phyloP scores from a whole-genome alignment of 192 early-diverging fungal genomes.

The Entomortierella chlamydospora region DNA sequence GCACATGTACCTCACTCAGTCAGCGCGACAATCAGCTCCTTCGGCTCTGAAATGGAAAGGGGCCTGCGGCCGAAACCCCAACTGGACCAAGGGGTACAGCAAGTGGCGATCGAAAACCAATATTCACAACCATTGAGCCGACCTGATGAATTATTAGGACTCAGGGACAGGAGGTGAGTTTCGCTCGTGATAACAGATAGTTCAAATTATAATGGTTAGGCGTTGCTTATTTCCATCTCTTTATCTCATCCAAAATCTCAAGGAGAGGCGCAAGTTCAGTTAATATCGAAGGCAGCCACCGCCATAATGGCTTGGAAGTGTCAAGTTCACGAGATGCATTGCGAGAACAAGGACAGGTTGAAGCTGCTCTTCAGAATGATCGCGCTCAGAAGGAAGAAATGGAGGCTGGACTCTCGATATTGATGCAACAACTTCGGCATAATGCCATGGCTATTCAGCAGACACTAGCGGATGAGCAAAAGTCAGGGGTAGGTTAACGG shows the following conservation, averaged over 20 bases:
- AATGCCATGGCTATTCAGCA: constrained; percentile 47
- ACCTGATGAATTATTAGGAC: constrained; percentile 3
- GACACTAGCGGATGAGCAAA: constrained; percentile 28
- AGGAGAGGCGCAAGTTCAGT: not conserved
- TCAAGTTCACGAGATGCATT: not conserved
- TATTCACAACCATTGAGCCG: not conserved
- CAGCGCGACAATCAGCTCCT: not conserved
- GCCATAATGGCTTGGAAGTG: constrained; percentile 1
- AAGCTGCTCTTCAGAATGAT: constrained; percentile 44
- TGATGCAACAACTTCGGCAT: constrained; percentile 45
- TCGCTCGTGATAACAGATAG: too few relatives aligned
- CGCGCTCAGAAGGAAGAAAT: constrained; percentile 41
- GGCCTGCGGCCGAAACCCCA: not conserved
- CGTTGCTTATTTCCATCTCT: not conserved
- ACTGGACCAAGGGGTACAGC: not conserved
- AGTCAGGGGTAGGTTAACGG: constrained; percentile 22
- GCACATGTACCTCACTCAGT: not conserved
- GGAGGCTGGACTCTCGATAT: constrained; percentile 33
- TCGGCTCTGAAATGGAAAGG: not conserved
- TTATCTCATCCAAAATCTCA: not conserved
- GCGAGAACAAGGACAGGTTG: constrained; percentile 31
- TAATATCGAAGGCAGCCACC: not conserved
- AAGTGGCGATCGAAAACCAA: not conserved
- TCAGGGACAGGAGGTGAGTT: constrained; percentile 11
- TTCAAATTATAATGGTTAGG: too few relatives aligned